phyloP scores from a whole-genome alignment of 202 grass and related monocot genomes.

The Schoenoplectus tabernaemontani region DNA sequence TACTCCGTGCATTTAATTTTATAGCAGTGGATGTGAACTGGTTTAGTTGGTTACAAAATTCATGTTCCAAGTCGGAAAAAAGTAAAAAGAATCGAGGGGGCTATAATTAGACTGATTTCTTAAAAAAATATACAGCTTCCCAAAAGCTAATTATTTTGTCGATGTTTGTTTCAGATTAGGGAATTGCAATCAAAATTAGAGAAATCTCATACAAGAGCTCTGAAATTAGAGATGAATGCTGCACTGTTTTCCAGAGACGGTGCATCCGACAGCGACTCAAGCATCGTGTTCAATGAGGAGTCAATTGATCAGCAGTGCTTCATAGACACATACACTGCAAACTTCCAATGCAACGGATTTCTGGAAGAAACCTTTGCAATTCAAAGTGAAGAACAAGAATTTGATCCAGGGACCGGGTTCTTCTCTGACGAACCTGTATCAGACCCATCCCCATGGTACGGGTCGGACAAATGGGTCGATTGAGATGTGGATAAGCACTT shows the following conservation, averaged over 20 bases:
- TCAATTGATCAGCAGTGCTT: conserved; percentile 18
- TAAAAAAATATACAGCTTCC: background rate
- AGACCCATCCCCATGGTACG: background rate
- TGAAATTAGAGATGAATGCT: conserved; percentile 34
- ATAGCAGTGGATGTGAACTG: background rate
- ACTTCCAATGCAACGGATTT: conserved; percentile 14
- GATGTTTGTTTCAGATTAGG: conserved; percentile 40
- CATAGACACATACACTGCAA: conserved; percentile 18
- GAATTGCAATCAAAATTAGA: conserved; percentile 53
- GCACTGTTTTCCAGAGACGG: conserved; percentile 48
- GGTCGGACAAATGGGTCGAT: conserved; percentile 20
- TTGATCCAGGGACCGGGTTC: background rate
- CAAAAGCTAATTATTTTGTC: background rate
- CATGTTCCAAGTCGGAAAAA: background rate
- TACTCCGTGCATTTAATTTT: background rate
- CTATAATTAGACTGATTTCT: too few relatives aligned
- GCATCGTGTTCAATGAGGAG: conserved; percentile 61
- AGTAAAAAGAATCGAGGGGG: too few relatives aligned
- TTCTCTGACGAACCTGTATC: conserved; percentile 5
- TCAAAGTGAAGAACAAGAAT: conserved; percentile 13
- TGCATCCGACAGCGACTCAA: conserved; percentile 76
- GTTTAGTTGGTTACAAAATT: background rate
- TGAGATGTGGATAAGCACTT: conserved; percentile 17
- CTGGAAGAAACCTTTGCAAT: conserved; percentile 6
- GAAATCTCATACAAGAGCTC: conserved; percentile 13